Conservation (phyloP, 768 basidiomycete species). For the Trametes villosa region DNA sequence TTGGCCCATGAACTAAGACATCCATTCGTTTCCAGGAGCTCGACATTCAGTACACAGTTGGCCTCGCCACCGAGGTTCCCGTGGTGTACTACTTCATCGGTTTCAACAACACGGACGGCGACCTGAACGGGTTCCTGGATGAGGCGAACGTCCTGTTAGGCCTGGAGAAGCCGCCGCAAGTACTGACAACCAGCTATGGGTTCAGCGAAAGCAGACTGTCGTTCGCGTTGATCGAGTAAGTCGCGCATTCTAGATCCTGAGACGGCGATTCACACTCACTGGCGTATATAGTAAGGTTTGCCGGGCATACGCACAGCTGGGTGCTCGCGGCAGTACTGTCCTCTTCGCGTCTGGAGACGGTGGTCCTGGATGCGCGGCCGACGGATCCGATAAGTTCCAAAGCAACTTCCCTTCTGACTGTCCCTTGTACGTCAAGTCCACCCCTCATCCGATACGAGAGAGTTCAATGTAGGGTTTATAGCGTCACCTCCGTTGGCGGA, state of each 20-base stretch:
- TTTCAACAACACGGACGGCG: conserved; percentile 31
- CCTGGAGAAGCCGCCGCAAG: conserved; percentile 32
- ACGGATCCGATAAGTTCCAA: conserved; percentile 31
- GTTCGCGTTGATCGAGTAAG: conserved; percentile 14
- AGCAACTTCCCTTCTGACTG: conserved; percentile 42
- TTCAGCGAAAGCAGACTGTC: conserved; percentile 56
- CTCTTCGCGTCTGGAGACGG: conserved; percentile 44
- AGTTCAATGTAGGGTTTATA: neutral
- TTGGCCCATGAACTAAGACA: too few species aligned
- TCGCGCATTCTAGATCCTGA: too few species aligned
- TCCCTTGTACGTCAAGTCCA: conserved; percentile 33
- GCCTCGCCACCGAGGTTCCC: conserved; percentile 37
- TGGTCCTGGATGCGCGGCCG: conserved; percentile 34
- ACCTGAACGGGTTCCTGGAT: conserved; percentile 37
- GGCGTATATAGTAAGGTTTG: conserved; percentile 42
- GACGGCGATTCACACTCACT: conserved; percentile 22
- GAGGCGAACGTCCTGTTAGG: conserved; percentile 33
- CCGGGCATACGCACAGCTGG: conserved; percentile 40
- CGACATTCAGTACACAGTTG: conserved; percentile 42
- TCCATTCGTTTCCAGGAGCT: conserved; percentile 29
- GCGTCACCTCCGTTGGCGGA: conserved; percentile 69
- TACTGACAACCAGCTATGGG: conserved; percentile 43
- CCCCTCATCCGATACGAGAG: too few species aligned
- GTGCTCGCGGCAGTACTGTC: conserved; percentile 40
- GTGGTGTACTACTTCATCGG: conserved; percentile 39